Evolutionary conservation across 2,329 filamentous ascomycete species (phyloP).

Genomic region (Ustulina deusta): DNA sequence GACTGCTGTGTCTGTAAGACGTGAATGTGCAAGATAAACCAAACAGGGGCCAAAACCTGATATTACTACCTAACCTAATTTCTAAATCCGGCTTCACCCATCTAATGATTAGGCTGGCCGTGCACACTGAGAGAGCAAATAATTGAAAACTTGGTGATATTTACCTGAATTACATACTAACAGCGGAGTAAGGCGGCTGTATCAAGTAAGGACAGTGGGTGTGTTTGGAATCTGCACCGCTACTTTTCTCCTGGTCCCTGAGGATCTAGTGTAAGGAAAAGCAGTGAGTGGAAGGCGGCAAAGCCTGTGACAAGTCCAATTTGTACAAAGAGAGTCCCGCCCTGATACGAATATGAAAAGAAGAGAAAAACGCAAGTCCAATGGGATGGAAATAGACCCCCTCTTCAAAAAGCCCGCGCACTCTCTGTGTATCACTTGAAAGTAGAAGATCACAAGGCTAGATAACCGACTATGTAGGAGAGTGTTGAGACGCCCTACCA

Average conservation of each 20-base stretch:
- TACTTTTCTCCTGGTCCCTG: neutral
- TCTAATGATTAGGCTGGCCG: neutral
- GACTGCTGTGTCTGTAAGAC: neutral
- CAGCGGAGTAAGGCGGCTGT: neutral
- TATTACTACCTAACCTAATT: neutral
- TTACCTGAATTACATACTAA: conserved; percentile 1
- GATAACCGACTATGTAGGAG: neutral
- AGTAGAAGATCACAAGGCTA: neutral
- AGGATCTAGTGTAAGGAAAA: neutral
- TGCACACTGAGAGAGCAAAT: neutral
- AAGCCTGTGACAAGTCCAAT: neutral
- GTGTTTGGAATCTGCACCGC: neutral
- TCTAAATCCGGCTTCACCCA: neutral
- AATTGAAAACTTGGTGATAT: neutral
- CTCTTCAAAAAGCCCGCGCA: neutral
- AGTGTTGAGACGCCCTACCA: conserved; percentile 13
- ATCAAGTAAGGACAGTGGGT: neutral
- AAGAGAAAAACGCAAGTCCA: neutral
- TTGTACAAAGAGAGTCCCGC: conserved; percentile 2
- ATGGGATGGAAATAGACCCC: neutral
- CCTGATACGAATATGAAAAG: neutral
- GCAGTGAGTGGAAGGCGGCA: neutral
- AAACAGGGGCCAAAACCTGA: neutral
- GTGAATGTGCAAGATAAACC: neutral
- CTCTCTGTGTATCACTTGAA: neutral